Evolutionary conservation across 1,284 basidiomycete species (phyloP).

Genomic region (Malassezia restricta): DNA sequence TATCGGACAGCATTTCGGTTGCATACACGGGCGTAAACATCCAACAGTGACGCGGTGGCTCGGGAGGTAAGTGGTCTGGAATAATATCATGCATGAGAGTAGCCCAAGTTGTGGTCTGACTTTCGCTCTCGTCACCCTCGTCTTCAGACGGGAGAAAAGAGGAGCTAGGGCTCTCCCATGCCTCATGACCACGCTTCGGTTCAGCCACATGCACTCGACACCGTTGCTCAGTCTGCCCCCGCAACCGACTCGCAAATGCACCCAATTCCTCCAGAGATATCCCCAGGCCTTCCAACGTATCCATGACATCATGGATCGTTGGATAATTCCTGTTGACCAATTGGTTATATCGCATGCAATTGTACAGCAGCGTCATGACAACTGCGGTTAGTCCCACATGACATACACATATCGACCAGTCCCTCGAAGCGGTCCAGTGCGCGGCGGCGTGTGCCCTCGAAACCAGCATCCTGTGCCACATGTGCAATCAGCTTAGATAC

Average conservation of each 20-base stretch:
- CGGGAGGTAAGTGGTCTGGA: conserved; percentile 25
- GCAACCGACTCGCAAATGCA: not conserved
- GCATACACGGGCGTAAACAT: conserved; percentile 29
- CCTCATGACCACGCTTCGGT: not conserved
- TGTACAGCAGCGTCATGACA: conserved; percentile 4
- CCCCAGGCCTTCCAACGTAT: conserved; percentile 25
- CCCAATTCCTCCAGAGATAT: conserved; percentile 19
- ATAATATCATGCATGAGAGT: conserved; percentile 24
- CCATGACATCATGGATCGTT: conserved; percentile 21
- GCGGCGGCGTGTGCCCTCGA: conserved; percentile 11
- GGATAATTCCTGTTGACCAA: conserved; percentile 16
- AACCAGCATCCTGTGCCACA: conserved; percentile 18
- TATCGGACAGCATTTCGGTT: conserved; percentile 13
- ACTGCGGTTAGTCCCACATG: not conserved
- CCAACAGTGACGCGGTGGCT: conserved; percentile 32
- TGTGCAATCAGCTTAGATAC: conserved; percentile 19
- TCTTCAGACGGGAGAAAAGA: conserved; percentile 25
- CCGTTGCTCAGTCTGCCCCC: not conserved
- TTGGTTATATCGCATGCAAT: conserved; percentile 16
- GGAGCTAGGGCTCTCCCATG: conserved; percentile 13
- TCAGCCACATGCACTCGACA: not conserved
- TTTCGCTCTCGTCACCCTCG: conserved; percentile 19
- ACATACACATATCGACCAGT: conserved; percentile 10
- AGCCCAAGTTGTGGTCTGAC: conserved; percentile 22
- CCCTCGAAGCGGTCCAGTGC: conserved; percentile 2